These are phyloP conservation scores for Kockiozyma suomiensis DNA, from an alignment of 805 yeast genomes.

Conservation along the genomic window DNA sequence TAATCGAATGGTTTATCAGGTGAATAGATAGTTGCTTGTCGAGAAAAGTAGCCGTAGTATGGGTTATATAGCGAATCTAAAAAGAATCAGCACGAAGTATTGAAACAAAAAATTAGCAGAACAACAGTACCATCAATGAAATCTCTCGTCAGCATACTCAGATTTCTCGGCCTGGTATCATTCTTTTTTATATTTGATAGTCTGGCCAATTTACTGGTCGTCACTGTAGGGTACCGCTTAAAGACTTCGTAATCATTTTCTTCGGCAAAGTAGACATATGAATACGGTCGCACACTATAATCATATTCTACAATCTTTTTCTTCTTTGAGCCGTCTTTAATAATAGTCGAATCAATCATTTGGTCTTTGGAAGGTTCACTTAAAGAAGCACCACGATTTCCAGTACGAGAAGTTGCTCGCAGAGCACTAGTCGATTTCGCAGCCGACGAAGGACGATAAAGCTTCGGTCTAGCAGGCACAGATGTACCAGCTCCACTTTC, in stretches of 20 bases:
- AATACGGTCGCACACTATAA: slow-evolving; percentile 35
- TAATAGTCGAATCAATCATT: background rate
- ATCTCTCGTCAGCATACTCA: slow-evolving; percentile 74
- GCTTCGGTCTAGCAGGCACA: background rate
- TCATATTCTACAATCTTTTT: slow-evolving; percentile 30
- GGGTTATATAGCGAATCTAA: slow-evolving; percentile 77
- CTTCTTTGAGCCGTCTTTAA: slow-evolving; percentile 2
- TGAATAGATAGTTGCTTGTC: slow-evolving; percentile 76
- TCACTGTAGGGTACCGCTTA: slow-evolving; percentile 50
- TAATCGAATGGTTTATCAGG: slow-evolving; percentile 67
- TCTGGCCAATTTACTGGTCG: slow-evolving; percentile 43
- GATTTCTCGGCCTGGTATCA: slow-evolving; percentile 56
- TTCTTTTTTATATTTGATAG: slow-evolving; percentile 30
- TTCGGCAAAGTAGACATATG: slow-evolving; percentile 34
- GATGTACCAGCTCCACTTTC: background rate
- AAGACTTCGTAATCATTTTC: slow-evolving; percentile 46
- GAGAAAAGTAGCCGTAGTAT: slow-evolving; percentile 76
- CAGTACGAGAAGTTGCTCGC: slow-evolving; percentile 22
- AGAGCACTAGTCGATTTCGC: background rate
- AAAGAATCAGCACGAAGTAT: too few species aligned
- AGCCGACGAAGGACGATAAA: background rate
- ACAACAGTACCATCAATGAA: slow-evolving; percentile 58
- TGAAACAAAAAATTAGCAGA: background rate
- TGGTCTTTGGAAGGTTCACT: slow-evolving; percentile 6
- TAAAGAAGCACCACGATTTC: slow-evolving; percentile 22